phyloP scores from a whole-genome alignment of 495 filamentous ascomycete genomes.

The Daldinia decipiens region DNA sequence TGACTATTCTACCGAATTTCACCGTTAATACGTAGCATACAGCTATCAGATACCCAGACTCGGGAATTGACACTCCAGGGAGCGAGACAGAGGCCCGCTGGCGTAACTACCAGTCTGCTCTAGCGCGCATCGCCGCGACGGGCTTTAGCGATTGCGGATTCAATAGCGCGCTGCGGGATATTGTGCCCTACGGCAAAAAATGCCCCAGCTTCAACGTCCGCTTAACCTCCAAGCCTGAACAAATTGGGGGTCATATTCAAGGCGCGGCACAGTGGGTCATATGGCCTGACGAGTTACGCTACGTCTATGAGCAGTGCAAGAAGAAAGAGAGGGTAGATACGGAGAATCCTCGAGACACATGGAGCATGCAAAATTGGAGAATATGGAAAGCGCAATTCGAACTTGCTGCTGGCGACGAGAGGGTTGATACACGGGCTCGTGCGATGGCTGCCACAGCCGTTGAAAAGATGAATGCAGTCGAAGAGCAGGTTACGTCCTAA shows the following conservation, averaged over 20 bases:
- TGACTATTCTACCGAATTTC: not conserved
- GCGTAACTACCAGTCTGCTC: conserved; percentile 33
- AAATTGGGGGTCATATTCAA: conserved; percentile 26
- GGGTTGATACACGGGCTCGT: conserved; percentile 19
- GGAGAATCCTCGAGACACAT: conserved; percentile 29
- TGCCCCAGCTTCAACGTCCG: conserved; percentile 24
- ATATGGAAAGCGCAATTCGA: conserved; percentile 35
- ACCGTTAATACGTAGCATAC: conserved; percentile 8
- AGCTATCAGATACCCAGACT: conserved; percentile 28
- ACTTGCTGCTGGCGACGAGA: conserved; percentile 15
- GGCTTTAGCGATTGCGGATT: conserved; percentile 33
- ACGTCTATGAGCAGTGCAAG: conserved; percentile 30
- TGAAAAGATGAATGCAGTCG: conserved; percentile 14
- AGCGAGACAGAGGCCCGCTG: conserved; percentile 28
- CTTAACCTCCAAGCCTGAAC: conserved; percentile 9
- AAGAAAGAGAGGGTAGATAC: conserved; percentile 26
- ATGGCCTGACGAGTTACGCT: conserved; percentile 27
- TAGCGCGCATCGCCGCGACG: conserved; percentile 26
- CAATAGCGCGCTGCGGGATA: conserved; percentile 29
- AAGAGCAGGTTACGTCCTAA: conserved; percentile 3
- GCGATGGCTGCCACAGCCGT: conserved; percentile 8
- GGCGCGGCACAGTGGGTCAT: conserved; percentile 29
- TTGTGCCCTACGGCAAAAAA: conserved; percentile 25
- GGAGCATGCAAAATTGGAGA: conserved; percentile 29
- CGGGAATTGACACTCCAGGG: conserved; percentile 22